Conservation (phyloP, 164 flowering plant species). For the Magnolia sinica region DNA sequence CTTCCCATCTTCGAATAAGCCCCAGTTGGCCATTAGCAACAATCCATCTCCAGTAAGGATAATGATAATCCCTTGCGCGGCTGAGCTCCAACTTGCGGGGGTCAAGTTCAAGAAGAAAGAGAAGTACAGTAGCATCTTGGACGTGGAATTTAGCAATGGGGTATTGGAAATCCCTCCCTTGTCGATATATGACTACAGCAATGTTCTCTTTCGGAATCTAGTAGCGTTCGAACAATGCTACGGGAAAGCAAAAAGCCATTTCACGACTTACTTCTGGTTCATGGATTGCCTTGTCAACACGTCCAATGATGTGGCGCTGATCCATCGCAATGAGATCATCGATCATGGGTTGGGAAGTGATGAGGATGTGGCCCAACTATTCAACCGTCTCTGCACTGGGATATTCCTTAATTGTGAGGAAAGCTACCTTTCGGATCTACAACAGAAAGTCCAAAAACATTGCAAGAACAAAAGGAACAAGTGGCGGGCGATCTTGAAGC, state of each 20-base stretch:
- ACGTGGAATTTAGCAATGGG: background rate
- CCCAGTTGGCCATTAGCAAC: background rate
- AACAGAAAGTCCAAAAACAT: background rate
- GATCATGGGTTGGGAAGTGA: slow-evolving; percentile 5
- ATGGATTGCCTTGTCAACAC: slow-evolving; percentile 7
- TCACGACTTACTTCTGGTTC: background rate
- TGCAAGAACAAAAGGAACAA: background rate
- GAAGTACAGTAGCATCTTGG: background rate
- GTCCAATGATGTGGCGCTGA: background rate
- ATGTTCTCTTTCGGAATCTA: background rate
- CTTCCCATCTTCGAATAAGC: background rate
- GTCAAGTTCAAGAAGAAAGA: background rate
- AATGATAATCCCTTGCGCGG: background rate
- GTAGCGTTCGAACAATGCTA: slow-evolving; percentile 1
- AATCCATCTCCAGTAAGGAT: background rate
- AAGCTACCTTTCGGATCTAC: background rate
- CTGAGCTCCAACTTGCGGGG: slow-evolving; percentile 1
- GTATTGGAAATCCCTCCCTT: slow-evolving; percentile 2
- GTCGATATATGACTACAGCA: background rate
- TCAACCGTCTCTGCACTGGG: background rate
- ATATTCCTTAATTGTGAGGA: background rate
- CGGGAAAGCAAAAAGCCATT: background rate
- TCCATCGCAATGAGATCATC: background rate
- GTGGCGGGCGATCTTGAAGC: too few relatives aligned
- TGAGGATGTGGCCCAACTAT: background rate